Conservation (phyloP, 2,329 filamentous ascomycete genomes). For the Calonectria pseudoturangicola region DNA sequence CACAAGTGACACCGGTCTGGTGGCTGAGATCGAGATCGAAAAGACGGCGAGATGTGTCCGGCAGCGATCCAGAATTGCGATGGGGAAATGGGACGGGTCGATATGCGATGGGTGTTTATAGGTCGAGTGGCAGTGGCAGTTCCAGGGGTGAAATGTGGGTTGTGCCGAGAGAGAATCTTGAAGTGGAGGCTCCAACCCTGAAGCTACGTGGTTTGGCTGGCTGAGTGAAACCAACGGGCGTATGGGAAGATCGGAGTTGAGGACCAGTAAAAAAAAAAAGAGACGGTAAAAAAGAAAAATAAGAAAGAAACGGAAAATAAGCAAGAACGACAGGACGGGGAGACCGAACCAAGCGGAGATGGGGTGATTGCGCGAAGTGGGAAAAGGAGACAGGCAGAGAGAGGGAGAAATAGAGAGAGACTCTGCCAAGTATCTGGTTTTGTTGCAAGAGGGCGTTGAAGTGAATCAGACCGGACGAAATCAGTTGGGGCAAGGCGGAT, state of each 20-base stretch:
- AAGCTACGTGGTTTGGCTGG: conserved; percentile 34
- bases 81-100: conserved; percentile 18
- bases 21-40: conserved; percentile 28
- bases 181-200: conserved; percentile 38
- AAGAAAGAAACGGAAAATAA: conserved; percentile 17
- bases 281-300: background rate
- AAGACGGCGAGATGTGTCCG: conserved; percentile 14
- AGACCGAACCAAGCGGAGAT: conserved; percentile 21
- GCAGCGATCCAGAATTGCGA: conserved; percentile 21
- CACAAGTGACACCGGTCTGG: conserved; percentile 18
- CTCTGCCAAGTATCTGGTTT: background rate
- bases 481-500: background rate
- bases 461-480: background rate
- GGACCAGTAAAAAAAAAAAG: conserved; percentile 22
- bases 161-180: conserved; percentile 33
- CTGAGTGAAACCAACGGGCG: conserved; percentile 25
- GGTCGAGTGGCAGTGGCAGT: conserved; percentile 26
- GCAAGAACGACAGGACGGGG: conserved; percentile 26
- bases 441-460: conserved; percentile 12
- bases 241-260: conserved; percentile 22
- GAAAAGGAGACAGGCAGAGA: conserved; percentile 19
- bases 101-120: conserved; percentile 41
- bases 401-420: conserved; percentile 21
- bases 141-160: conserved; percentile 36
- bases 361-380: background rate